Conservation (phyloP, 2,329 filamentous ascomycete genomes). For the Lasiodiplodia citricola region DNA sequence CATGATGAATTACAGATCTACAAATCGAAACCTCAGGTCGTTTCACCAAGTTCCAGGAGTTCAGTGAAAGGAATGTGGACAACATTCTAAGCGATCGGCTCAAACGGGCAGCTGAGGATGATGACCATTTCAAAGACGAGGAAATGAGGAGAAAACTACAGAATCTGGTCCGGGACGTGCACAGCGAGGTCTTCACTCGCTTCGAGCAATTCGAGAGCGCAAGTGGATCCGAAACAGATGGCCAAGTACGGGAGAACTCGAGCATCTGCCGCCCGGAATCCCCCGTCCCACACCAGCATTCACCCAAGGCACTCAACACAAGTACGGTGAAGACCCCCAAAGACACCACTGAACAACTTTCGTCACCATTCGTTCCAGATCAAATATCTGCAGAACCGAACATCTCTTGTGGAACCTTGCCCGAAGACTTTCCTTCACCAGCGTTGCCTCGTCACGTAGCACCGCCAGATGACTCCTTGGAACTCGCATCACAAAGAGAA, state of each 20-base stretch:
- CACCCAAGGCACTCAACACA: no score
- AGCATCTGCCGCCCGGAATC: background rate
- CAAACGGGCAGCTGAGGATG: background rate
- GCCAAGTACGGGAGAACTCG: background rate
- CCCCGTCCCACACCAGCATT: background rate
- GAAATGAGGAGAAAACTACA: background rate
- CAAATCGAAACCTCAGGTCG: background rate
- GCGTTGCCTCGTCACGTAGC: background rate
- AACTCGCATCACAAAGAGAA: background rate
- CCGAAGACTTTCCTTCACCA: background rate
- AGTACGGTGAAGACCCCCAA: no score
- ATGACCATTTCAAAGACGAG: background rate
- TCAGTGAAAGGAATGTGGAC: background rate
- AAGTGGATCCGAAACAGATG: background rate
- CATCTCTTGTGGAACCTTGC: no score
- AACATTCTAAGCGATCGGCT: background rate
- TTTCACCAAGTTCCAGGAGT: background rate
- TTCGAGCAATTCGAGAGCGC: background rate
- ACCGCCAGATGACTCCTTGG: background rate
- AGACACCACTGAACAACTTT: accelerated
- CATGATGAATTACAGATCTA: background rate
- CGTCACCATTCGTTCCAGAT: no score
- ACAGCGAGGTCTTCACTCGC: background rate
- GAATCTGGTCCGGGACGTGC: background rate
- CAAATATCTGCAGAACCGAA: no score